Evolutionary conservation across 2,329 filamentous ascomycete species (phyloP).

Genomic region (Fusarium mundagurra): DNA sequence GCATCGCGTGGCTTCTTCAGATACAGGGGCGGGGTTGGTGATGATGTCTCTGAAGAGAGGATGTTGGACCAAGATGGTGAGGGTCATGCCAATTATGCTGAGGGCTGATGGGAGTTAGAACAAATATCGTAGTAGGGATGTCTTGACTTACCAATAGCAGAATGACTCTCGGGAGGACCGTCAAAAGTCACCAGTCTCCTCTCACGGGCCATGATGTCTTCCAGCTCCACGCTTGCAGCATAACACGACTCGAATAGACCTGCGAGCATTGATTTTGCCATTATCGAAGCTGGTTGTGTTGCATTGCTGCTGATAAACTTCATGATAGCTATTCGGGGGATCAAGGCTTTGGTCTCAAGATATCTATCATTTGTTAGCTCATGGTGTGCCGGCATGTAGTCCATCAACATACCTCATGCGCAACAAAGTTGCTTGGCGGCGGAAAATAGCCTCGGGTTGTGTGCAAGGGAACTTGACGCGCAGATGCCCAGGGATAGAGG

Average conservation of each 20-base stretch:
- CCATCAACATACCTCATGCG: constrained; percentile 28
- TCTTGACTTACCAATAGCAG: constrained; percentile 33
- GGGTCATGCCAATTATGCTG: constrained; percentile 38
- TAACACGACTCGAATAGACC: constrained; percentile 36
- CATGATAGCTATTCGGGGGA: constrained; percentile 37
- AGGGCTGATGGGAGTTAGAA: constrained; percentile 28
- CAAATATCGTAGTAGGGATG: fast-evolving
- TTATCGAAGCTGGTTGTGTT: constrained; percentile 9
- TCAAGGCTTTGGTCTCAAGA: constrained; percentile 36
- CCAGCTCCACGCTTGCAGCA: constrained; percentile 37
- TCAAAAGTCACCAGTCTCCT: constrained; percentile 33
- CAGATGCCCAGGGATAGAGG: constrained; percentile 32
- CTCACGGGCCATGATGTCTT: constrained; percentile 36
- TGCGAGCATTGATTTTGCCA: constrained; percentile 32
- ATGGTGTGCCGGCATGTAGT: fast-evolving
- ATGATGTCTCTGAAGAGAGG: constrained; percentile 33
- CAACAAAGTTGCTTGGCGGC: constrained; percentile 37
- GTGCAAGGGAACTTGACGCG: constrained; percentile 28
- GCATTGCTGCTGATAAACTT: constrained; percentile 22
- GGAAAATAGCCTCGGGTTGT: constrained; percentile 30
- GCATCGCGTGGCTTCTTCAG: constrained; percentile 36
- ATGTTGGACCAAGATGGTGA: constrained; percentile 35
- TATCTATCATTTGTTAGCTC: constrained; percentile 26
- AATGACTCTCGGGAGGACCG: constrained; percentile 35
- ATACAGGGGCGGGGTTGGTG: constrained; percentile 27